Evolutionary conservation across 345 rosid genomes (phyloP), one percentile per base, ranked within the genome.

Genomic region (Lepidium didymum): DNA sequence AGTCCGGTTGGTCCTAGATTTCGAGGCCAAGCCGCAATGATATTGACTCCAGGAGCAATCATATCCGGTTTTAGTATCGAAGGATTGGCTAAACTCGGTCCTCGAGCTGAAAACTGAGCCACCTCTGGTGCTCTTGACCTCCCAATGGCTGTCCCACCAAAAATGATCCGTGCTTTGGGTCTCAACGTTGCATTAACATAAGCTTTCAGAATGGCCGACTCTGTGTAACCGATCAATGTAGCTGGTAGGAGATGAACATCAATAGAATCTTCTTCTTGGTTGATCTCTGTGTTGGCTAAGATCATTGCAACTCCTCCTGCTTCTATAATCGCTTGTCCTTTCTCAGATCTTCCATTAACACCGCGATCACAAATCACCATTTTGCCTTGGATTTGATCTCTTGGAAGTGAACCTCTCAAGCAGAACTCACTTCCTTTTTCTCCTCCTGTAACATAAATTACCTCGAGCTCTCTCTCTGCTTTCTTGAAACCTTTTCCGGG

Each of bases 21-120:
- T 62, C 86, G 97, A 19, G 98, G 97, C 98, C 98, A 93, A 44
- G 98, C 98, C n/a, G 97, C 97, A 34, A 93, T 88, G 19, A 93
- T 88, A 62, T 93, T 93, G 43, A 93, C 97, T 16, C 98, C 98
- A 0, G 97, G 98, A 37, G 96, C 98, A 34, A 93, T 84, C 45
- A 88, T 69, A 72, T 90, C 97, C 21, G 98, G 98, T 75, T 93
- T 93, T 67, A 93, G 81, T 51, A 88, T 83, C 18, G 90, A 81
- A 25, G 89, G 85, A 68, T 89, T 82, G 1, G 78, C 82, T 61
- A 86, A 72, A 77, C 88, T 88, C 7, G 97, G 98, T 41, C 98
- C 98, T 78, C 98, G 78, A n/a, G 86, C 85, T 3, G 98, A 93
- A 74, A 93, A 93, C 76, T 70, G 92, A 40, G 97, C 98, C 46